A percentile compares a stretch with the other conserved stretches of the same genome.
Evolutionary conservation across 257 asterid genomes (phyloP).

Genomic region (Solanum peruvianum): DNA sequence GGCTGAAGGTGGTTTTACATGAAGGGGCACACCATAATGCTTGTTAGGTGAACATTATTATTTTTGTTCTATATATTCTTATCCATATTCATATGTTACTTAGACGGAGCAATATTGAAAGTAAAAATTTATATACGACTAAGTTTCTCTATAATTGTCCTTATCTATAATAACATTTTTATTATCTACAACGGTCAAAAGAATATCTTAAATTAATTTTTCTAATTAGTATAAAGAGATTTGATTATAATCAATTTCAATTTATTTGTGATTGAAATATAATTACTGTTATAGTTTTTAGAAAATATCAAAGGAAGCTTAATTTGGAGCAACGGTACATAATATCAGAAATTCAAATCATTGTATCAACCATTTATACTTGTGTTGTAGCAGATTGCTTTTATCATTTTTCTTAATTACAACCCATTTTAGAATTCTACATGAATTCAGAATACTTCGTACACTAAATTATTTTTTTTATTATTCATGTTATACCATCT

Average conservation of each 20-base stretch:
- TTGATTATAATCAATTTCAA: background rate
- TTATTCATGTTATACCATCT: background rate
- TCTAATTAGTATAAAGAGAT: background rate
- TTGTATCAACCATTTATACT: background rate
- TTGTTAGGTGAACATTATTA: too few species aligned
- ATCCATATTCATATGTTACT: background rate
- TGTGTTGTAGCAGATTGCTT: too few species aligned
- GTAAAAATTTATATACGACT: background rate
- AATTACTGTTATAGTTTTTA: too few species aligned
- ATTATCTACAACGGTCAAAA: background rate
- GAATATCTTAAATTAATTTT: background rate
- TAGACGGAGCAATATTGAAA: background rate
- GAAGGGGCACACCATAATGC: background rate
- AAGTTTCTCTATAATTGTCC: background rate
- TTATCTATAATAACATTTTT: background rate
- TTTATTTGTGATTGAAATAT: background rate
- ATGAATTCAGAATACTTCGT: rapidly evolving
- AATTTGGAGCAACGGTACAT: background rate
- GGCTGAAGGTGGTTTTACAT: background rate
- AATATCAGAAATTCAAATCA: background rate
- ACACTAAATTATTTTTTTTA: background rate
- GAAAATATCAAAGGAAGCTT: background rate
- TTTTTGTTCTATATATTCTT: background rate
- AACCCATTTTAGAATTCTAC: background rate
- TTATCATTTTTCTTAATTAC: background rate